A percentile compares a stretch with the other conserved stretches of the same genome.
phyloP scores from a whole-genome alignment of 2,329 filamentous ascomycete species.

The Tolypocladium inflatum region DNA sequence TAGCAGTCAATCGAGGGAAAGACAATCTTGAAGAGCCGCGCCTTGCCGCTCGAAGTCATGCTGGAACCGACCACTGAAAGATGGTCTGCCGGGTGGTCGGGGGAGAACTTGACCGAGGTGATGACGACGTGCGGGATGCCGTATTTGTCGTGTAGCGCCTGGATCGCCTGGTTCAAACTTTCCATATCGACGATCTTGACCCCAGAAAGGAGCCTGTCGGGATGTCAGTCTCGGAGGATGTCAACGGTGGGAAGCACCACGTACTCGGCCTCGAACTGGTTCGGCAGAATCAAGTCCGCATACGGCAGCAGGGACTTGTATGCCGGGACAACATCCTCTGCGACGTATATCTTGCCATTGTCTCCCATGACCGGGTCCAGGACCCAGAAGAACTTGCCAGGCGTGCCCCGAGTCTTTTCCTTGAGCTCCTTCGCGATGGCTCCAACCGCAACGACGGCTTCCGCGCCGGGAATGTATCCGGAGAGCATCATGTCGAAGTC shows the following conservation, averaged over 20 bases:
- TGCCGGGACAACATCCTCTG: slow-evolving; percentile 80
- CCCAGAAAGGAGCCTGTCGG: slow-evolving; percentile 65
- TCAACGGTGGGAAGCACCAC: slow-evolving; percentile 17
- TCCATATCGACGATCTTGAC: slow-evolving; percentile 69
- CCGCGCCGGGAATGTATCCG: slow-evolving; percentile 85
- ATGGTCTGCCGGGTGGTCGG: slow-evolving; percentile 36
- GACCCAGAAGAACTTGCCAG: slow-evolving; percentile 89
- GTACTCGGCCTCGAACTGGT: slow-evolving; percentile 95
- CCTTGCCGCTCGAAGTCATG: slow-evolving; percentile 49
- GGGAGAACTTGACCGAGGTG: slow-evolving; percentile 70
- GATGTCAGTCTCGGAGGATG: slow-evolving; percentile 1
- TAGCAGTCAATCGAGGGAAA: slow-evolving; percentile 86
- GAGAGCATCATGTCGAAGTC: slow-evolving; percentile 92
- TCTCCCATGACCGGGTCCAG: slow-evolving; percentile 98
- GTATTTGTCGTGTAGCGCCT: slow-evolving; percentile 66
- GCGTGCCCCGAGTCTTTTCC: slow-evolving; percentile 47
- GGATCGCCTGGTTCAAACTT: slow-evolving; percentile 65
- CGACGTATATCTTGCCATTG: slow-evolving; percentile 84
- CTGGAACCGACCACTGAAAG: slow-evolving; percentile 73
- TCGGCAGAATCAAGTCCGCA: slow-evolving; percentile 87
- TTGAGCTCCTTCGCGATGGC: slow-evolving; percentile 74
- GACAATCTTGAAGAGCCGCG: slow-evolving; percentile 81
- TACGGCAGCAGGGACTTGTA: slow-evolving; percentile 73
- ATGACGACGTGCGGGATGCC: slow-evolving; percentile 82
- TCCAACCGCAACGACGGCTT: slow-evolving; percentile 75